These are phyloP conservation scores for Carex sylvatica DNA, from an alignment of 202 grass and related monocot species.

Conservation along the genomic window DNA sequence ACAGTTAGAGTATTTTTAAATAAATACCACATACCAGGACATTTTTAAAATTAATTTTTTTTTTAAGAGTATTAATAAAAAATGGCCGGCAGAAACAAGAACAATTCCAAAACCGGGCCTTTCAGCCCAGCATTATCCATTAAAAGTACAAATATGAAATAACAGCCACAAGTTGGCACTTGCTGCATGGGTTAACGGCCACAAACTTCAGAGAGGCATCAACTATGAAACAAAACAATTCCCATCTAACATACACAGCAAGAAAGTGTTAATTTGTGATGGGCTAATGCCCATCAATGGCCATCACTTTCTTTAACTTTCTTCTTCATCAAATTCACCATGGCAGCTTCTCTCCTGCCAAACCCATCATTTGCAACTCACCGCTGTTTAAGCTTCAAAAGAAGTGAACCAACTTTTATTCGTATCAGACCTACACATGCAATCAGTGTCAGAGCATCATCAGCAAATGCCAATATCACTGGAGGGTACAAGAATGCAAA, in stretches of 20 bases:
- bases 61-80: too few relatives aligned
- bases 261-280: neutral
- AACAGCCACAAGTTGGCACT: neutral
- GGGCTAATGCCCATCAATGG: neutral
- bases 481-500: constrained; percentile 7
- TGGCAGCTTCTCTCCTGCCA: constrained; percentile 34
- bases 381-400: constrained; percentile 12
- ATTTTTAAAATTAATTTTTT: too few relatives aligned
- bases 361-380: neutral
- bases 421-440: neutral
- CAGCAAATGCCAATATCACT: constrained; percentile 15
- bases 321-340: neutral
- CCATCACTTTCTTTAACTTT: constrained; percentile 1
- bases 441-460: constrained; percentile 23
- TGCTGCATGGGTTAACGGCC: neutral
- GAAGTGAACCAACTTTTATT: neutral
- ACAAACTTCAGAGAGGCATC: neutral
- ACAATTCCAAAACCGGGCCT: neutral
- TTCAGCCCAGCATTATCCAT: constrained; percentile 11
- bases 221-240: neutral
- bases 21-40: too few relatives aligned
- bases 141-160: neutral
- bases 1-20: too few relatives aligned
- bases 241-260: neutral
- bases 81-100: neutral